Conservation (phyloP, 2,329 filamentous ascomycete genomes). For the Capronia epimyces region DNA sequence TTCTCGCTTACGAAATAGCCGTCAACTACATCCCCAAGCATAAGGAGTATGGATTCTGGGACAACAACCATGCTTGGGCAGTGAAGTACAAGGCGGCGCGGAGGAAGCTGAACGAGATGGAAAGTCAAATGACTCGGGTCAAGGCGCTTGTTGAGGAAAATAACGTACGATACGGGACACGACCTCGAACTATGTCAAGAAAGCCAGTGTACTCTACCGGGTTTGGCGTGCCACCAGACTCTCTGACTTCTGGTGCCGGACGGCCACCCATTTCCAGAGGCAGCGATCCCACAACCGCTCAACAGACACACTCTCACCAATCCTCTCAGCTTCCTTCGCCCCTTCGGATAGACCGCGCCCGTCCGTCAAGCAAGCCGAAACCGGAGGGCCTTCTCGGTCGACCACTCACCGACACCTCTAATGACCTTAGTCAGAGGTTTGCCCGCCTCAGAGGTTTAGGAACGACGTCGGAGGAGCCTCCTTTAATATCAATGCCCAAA, state of each 20-base stretch:
- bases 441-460: conserved; percentile 26
- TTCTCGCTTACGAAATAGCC: conserved; percentile 73
- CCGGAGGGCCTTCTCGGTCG: conserved; percentile 25
- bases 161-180: conserved; percentile 58
- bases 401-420: conserved; percentile 18
- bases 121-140: conserved; percentile 51
- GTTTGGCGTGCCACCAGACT: conserved; percentile 16
- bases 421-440: conserved; percentile 28
- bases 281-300: not conserved
- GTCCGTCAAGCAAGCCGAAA: conserved; percentile 25
- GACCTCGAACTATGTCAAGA: conserved; percentile 31
- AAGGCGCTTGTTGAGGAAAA: conserved; percentile 58
- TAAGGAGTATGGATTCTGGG: conserved; percentile 62
- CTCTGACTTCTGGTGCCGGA: conserved; percentile 3
- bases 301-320: conserved; percentile 1
- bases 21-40: conserved; percentile 71
- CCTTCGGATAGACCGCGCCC: conserved; percentile 21
- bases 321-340: conserved; percentile 19
- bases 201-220: conserved; percentile 20
- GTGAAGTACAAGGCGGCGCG: conserved; percentile 45
- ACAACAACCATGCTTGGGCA: conserved; percentile 47
- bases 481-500: conserved; percentile 23
- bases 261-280: conserved; percentile 3
- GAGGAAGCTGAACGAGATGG: conserved; percentile 26
- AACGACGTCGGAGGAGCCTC: conserved; percentile 6